Base-by-base conservation (phyloP, 1,284 basidiomycete species). In the Cryptococcus neoformans region DNA sequence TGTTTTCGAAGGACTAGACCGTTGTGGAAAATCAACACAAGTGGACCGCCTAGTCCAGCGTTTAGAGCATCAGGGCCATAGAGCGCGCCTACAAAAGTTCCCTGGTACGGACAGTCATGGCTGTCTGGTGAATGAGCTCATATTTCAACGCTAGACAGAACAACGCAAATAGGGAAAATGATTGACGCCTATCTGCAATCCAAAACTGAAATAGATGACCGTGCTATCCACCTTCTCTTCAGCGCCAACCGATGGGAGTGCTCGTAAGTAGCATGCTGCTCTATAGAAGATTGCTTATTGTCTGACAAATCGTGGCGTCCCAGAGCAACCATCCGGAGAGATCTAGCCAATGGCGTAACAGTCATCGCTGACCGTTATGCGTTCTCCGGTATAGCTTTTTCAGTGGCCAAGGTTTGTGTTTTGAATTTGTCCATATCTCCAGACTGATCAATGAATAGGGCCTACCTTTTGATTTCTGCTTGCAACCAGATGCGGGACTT, bases 191-290 rank as follows among this genome's bases (percentile, higher is more conserved):
- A 99, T 78, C 82, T 99, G 56, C 86, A 85, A 54, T 89, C 87
- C 16, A 78, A 88, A 57, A 83, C 87, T 8, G 91, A 98, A 21
- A 81, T 98, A 53, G 91, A 96, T 74, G 92, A 98, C 78, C 88
- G 83, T 63, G 89, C 89, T 2, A 87, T 99, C 55, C 95, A 99
- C 72, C 84, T 98, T 1, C 84, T 99, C 55, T 99, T 99, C 81
- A 88, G 91, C 49, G 95, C 94, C 1, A 99, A 99, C 74, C 85
- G 95, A 21, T 99, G 96, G 95, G 95, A 99, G 75, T 83, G 88
- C 63, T 87, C 87, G 89, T 94, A 64, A 72, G 86, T 83, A n/a
- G 38, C 36, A 44, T 54, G 7, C 21, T 21, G 21, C 28, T 6
- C 10, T 34, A 6, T 37, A 14, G 39, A 46, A 58, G 21, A 38